phyloP scores from a whole-genome alignment of 176 grass and related monocot genomes.

The Areca catechu region DNA sequence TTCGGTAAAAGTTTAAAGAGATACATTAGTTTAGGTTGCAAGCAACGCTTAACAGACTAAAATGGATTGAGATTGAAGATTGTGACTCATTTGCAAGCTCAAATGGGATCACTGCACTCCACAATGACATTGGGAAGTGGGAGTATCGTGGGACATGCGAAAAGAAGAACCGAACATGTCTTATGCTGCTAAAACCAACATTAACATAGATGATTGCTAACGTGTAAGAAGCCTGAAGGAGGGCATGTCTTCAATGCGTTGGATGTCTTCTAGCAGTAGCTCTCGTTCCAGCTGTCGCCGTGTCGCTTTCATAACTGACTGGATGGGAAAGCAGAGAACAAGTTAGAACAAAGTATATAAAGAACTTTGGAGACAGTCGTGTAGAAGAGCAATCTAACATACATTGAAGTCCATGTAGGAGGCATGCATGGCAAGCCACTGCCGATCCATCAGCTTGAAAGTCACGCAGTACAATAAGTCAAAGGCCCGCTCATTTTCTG shows the following conservation, averaged over 20 bases:
- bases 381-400: neutral
- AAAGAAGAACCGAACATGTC: too few relatives aligned
- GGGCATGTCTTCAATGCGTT: conserved; percentile 71
- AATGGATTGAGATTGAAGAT: too few relatives aligned
- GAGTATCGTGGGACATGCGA: too few relatives aligned
- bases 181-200: too few relatives aligned
- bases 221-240: conserved; percentile 58
- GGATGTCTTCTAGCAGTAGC: conserved; percentile 69
- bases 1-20: too few relatives aligned
- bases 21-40: too few relatives aligned
- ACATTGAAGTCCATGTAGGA: conserved; percentile 97
- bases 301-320: conserved; percentile 80
- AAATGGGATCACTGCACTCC: too few relatives aligned
- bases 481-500: conserved; percentile 86
- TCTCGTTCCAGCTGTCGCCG: conserved; percentile 68
- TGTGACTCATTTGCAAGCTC: too few relatives aligned
- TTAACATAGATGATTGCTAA: conserved; percentile 21
- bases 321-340: conserved; percentile 3
- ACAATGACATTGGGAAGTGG: too few relatives aligned
- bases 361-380: neutral
- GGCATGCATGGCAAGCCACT: conserved; percentile 88
- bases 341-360: neutral
- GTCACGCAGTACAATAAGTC: conserved; percentile 92
- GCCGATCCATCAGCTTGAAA: conserved; percentile 89
- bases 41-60: too few relatives aligned